Evolutionary conservation across 441 rosid species (phyloP), one percentile per base, ranked within the genome.

Genomic region (Populus hybrid): DNA sequence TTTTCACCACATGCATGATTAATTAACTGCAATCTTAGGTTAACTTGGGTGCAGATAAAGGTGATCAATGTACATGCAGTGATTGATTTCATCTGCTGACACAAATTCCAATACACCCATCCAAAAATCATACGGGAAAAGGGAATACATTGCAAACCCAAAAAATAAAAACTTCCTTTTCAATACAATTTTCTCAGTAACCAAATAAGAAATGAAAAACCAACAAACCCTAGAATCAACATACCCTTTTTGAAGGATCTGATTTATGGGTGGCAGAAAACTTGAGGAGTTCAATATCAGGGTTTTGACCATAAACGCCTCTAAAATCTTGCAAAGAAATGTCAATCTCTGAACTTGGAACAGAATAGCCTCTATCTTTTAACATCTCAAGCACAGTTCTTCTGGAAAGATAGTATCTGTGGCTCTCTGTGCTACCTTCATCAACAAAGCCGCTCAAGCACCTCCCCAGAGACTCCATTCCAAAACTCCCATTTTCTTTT

Each of bases 351-450:
- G 94, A 83, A 79, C 26, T 10, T 72, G 95, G 84, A n/a, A 90
- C 89, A 35, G 84, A 82, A 68, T 89, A 95, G 68, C 97, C 99
- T 83, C 99, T 86, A 79, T 95, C 99, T 66, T 78, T 85, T 56
- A 95, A 87, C 98, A 95, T 95, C 90, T 90, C 97, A 69, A 95
- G 85, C 12, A 86, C 86, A 36, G 93, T 92, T 75, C 86, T 84
- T 9, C 97, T 85, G 1, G 98, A 83, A 24, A 94, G 88, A 81
- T 81, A 94, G 87, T 87, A 93, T 73, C 93, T 85, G 82, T 87
- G 98, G 78, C 90, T 88, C 76, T 91, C 98, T 28, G 71, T 76
- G 82, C 90, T 89, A 14, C 90, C 92, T 63, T 83, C 82, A 65
- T 95, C 97, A 4, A 82, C 82, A 79, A 76, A 89, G 68, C 89